A percentile compares a stretch with the other conserved stretches of the same genome.
Conservation (phyloP, 2,329 filamentous ascomycete species). For the Talaromyces sp. region DNA sequence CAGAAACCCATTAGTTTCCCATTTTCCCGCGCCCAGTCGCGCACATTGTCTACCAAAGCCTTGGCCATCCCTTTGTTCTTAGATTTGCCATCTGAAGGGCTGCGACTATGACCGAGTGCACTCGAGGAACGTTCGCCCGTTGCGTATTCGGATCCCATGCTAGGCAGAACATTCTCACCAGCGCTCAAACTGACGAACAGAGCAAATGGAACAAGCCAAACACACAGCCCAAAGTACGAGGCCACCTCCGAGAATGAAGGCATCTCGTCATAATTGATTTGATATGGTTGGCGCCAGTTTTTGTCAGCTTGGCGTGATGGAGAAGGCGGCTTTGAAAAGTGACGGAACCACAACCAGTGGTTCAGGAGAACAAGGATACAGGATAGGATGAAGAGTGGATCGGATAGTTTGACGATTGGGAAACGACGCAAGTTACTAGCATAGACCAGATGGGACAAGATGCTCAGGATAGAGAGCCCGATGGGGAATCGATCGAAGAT, state of each 20-base stretch:
- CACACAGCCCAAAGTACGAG: constrained; percentile 92
- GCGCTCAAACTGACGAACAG: constrained; percentile 93
- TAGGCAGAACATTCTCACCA: constrained; percentile 91
- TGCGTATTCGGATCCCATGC: constrained; percentile 78
- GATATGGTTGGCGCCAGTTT: constrained; percentile 42
- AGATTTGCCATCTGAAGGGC: constrained; percentile 41
- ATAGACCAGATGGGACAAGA: constrained; percentile 82
- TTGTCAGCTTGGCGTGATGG: constrained; percentile 31
- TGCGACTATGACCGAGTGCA: constrained; percentile 29
- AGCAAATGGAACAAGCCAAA: constrained; percentile 95
- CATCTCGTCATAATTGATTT: constrained; percentile 52
- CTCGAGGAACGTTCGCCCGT: constrained; percentile 51
- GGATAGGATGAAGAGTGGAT: constrained; percentile 82
- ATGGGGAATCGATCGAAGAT: constrained; percentile 85
- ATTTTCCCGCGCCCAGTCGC: constrained; percentile 64
- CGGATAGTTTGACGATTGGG: constrained; percentile 78
- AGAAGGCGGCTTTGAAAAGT: constrained; percentile 73
- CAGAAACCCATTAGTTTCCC: constrained; percentile 65
- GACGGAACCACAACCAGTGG: constrained; percentile 93
- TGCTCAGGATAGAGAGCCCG: constrained; percentile 70
- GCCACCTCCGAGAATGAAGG: constrained; percentile 93
- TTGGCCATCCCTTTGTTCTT: constrained; percentile 65
- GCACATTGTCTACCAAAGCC: constrained; percentile 61
- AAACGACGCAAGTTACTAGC: constrained; percentile 79
- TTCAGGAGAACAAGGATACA: constrained; percentile 85